These are phyloP conservation scores for Arthrocladium fulminans DNA, from an alignment of 2,329 filamentous ascomycete genomes.

Conservation along the genomic window DNA sequence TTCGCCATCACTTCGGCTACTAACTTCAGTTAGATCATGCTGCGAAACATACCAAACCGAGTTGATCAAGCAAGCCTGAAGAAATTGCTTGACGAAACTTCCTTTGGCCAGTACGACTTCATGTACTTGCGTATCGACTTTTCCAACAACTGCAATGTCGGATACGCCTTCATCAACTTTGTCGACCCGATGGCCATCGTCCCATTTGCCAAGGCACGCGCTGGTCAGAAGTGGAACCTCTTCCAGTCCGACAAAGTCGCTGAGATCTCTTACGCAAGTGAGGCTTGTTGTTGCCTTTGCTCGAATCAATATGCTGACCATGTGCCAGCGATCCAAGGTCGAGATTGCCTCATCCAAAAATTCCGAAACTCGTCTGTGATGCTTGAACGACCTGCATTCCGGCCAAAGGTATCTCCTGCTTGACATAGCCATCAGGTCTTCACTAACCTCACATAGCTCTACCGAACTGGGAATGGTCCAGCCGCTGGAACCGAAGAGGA, in stretches of 20 bases:
- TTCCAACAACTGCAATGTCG: slow-evolving; percentile 78
- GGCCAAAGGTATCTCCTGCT: slow-evolving; percentile 59
- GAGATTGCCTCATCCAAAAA: slow-evolving; percentile 83
- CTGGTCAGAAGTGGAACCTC: slow-evolving; percentile 66
- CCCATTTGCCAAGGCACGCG: slow-evolving; percentile 57
- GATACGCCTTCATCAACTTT: slow-evolving; percentile 97
- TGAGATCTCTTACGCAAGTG: slow-evolving; percentile 92
- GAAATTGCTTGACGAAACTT: slow-evolving; percentile 66
- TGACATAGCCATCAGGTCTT: not conserved
- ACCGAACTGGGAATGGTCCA: slow-evolving; percentile 42
- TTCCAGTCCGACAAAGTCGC: slow-evolving; percentile 78
- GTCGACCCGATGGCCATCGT: slow-evolving; percentile 41
- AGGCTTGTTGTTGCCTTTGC: slow-evolving; percentile 28
- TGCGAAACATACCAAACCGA: slow-evolving; percentile 90
- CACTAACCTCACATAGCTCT: slow-evolving; percentile 36
- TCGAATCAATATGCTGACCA: slow-evolving; percentile 9
- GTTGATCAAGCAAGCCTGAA: slow-evolving; percentile 69
- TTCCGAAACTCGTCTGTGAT: slow-evolving; percentile 97
- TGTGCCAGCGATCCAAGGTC: slow-evolving; percentile 71
- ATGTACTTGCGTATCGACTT: slow-evolving; percentile 91
- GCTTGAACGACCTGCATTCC: slow-evolving; percentile 71
- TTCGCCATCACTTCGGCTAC: slow-evolving; percentile 5
- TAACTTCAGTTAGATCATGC: slow-evolving; percentile 60
- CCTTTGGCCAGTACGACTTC: slow-evolving; percentile 81
- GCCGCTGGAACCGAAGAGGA: slow-evolving; percentile 61